A percentile compares a stretch with the other conserved stretches of the same genome.
Evolutionary conservation across 345 rosid species (phyloP).

Genomic region (Trapa bicornis): DNA sequence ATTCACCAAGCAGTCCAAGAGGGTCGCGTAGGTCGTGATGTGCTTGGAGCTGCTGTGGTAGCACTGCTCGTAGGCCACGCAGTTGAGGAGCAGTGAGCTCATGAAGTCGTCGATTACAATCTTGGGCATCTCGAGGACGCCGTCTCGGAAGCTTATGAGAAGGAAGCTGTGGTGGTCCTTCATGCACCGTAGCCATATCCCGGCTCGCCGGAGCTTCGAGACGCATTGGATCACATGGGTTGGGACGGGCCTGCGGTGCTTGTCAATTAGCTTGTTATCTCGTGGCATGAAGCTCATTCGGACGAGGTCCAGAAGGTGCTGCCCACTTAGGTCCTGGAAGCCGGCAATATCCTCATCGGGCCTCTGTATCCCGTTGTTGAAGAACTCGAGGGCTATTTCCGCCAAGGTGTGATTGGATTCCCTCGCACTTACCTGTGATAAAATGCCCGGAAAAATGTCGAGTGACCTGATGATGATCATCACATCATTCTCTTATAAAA

Average conservation of each 20-base stretch:
- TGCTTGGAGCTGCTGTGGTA: conserved; percentile 39
- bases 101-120: conserved; percentile 59
- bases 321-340: conserved; percentile 18
- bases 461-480: background rate
- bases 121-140: conserved; percentile 57
- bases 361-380: conserved; percentile 38
- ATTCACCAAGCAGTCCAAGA: conserved; percentile 56
- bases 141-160: conserved; percentile 39
- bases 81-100: conserved; percentile 54
- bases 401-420: conserved; percentile 26
- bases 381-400: conserved; percentile 43
- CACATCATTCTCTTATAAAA: too few species aligned
- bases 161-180: conserved; percentile 49
- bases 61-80: conserved; percentile 78
- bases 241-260: conserved; percentile 5
- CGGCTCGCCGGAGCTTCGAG: conserved; percentile 47
- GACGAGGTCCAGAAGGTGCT: conserved; percentile 64
- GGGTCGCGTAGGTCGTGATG: conserved; percentile 59
- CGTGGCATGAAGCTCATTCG: conserved; percentile 35
- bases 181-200: conserved; percentile 27
- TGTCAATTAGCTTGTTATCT: conserved; percentile 7
- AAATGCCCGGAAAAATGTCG: too few species aligned
- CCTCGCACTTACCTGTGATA: background rate
- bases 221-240: conserved; percentile 41
- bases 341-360: conserved; percentile 21